These are phyloP conservation scores for Scedosporium aurantiacum DNA, from an alignment of 2,329 filamentous ascomycete species.

Conservation along the genomic window DNA sequence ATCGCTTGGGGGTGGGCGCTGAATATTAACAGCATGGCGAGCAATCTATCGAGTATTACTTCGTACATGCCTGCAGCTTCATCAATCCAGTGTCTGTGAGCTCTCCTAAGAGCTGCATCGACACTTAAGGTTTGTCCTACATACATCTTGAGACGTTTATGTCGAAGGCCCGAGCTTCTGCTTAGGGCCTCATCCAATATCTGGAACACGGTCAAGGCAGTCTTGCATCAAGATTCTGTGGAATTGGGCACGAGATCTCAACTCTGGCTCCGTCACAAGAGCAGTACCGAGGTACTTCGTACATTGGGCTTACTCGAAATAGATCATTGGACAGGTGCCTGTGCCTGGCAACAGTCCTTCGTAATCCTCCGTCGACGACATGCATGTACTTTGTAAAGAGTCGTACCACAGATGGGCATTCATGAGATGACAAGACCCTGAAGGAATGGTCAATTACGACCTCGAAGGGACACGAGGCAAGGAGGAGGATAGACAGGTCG, in stretches of 20 bases:
- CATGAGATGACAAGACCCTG: neutral
- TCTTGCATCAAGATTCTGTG: neutral
- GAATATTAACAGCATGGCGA: no score
- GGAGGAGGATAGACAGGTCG: neutral
- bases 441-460: neutral
- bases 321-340: no score
- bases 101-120: neutral
- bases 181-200: neutral
- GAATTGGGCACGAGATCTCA: neutral
- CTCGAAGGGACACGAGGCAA: neutral
- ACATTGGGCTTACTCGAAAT: no score
- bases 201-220: neutral
- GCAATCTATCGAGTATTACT: no score
- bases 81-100: neutral
- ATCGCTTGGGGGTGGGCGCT: no score
- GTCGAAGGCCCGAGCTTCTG: neutral
- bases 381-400: no score
- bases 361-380: no score
- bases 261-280: no score
- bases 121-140: neutral
- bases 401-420: no score
- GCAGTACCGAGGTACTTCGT: no score
- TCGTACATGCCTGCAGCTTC: neutral
- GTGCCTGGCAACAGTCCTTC: neutral
- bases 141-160: neutral